Conservation (phyloP, 1,284 basidiomycete genomes). For the Cryptococcus maquisensis region DNA sequence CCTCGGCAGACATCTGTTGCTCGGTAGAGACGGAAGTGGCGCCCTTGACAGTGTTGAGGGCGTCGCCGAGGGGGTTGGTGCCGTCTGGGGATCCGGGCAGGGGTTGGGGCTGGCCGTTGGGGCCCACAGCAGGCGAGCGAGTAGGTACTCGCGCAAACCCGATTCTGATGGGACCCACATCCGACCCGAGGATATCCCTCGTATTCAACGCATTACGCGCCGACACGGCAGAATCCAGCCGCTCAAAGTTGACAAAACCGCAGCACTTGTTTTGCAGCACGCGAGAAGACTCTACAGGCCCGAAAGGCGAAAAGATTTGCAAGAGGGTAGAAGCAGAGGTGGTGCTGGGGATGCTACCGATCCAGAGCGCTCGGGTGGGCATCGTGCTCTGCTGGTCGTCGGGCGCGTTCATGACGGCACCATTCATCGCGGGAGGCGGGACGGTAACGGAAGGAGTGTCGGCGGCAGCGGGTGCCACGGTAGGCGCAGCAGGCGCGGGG, state of each 20-base stretch:
- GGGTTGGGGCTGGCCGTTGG: neutral
- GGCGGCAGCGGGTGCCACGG: conserved; percentile 15
- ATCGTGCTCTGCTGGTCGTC: conserved; percentile 54
- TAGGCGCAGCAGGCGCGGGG: conserved; percentile 25
- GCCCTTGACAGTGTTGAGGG: conserved; percentile 60
- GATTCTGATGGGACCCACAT: conserved; percentile 91
- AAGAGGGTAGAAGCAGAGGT: conserved; percentile 89
- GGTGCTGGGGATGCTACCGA: conserved; percentile 88
- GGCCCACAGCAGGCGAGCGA: conserved; percentile 53
- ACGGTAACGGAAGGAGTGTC: conserved; percentile 20
- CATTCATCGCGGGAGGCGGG: conserved; percentile 24
- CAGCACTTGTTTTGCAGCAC: conserved; percentile 82
- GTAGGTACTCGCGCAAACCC: conserved; percentile 94
- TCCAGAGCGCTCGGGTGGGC: conserved; percentile 90
- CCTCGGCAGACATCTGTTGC: conserved; percentile 70
- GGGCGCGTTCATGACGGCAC: conserved; percentile 2
- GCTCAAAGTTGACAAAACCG: conserved; percentile 85
- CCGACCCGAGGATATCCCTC: conserved; percentile 87
- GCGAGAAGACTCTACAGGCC: conserved; percentile 91
- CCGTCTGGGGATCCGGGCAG: conserved; percentile 15
- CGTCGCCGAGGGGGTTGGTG: conserved; percentile 47
- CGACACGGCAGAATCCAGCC: conserved; percentile 89
- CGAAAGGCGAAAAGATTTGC: conserved; percentile 81
- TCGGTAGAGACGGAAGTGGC: conserved; percentile 82
- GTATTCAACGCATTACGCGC: conserved; percentile 93